Evolutionary conservation across 805 yeast species (phyloP).

Genomic region (Deakozyma indianensis): DNA sequence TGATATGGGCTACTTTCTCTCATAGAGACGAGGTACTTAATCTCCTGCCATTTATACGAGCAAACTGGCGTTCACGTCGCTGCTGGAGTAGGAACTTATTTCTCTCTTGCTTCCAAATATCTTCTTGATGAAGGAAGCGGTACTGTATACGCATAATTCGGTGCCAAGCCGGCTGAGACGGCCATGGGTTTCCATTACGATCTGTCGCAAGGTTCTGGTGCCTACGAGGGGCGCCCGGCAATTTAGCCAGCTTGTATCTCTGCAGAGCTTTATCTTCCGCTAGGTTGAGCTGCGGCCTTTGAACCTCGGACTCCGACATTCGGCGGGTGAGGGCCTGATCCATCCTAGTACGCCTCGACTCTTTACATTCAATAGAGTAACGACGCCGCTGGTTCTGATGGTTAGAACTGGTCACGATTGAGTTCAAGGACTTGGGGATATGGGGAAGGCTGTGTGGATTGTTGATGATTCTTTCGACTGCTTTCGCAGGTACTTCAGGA

Average conservation of each 20-base stretch:
- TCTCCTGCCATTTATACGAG: background rate
- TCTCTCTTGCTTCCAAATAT: background rate
- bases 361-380: background rate
- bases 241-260: background rate
- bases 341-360: background rate
- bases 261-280: background rate
- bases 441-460: constrained; percentile 1
- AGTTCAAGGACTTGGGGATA: background rate
- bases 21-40: background rate
- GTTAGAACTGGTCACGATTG: background rate
- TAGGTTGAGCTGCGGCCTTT: background rate
- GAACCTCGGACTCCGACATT: background rate
- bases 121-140: background rate
- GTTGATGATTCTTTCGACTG: background rate
- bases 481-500: background rate
- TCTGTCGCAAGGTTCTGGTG: background rate
- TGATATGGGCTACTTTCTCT: no score
- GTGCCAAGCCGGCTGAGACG: background rate
- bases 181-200: constrained; percentile 1
- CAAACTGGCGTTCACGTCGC: background rate
- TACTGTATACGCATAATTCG: background rate
- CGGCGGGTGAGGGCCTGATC: background rate
- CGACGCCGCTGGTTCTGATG: background rate
- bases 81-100: background rate
- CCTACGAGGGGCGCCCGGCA: background rate